Evolutionary conservation across 1,284 basidiomycete genomes (phyloP).

Genomic region (Schizophyllum commune): DNA sequence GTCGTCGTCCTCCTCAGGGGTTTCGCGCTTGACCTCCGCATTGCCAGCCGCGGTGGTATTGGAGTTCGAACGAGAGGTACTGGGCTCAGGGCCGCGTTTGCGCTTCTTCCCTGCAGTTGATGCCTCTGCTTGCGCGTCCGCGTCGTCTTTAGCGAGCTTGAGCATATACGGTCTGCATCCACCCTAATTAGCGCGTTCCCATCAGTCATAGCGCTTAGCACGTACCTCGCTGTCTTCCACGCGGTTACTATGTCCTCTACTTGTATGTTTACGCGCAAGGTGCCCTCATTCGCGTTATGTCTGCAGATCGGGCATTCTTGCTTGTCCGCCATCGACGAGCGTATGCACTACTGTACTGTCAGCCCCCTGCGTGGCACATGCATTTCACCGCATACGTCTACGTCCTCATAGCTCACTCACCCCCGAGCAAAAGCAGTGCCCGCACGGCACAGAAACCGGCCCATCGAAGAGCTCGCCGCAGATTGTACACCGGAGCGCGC

Average conservation of each 20-base stretch:
- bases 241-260: constrained; percentile 53
- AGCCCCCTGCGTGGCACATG: background rate
- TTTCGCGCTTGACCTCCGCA: constrained; percentile 5
- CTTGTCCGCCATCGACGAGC: constrained; percentile 45
- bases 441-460: constrained; percentile 62
- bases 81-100: constrained; percentile 17
- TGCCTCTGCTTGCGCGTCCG: constrained; percentile 4
- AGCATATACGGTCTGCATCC: constrained; percentile 26
- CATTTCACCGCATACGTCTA: background rate
- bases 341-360: constrained; percentile 44
- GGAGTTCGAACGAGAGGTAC: constrained; percentile 1
- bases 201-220: background rate
- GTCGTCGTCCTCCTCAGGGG: background rate
- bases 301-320: constrained; percentile 63
- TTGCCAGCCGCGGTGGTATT: constrained; percentile 11
- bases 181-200: too few relatives aligned
- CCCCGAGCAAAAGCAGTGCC: constrained; percentile 71
- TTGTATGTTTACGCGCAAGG: constrained; percentile 49
- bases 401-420: constrained; percentile 36
- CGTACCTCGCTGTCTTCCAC: constrained; percentile 61
- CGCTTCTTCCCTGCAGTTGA: constrained; percentile 19
- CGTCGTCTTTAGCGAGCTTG: constrained; percentile 26
- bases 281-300: constrained; percentile 43
- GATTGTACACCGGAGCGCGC: constrained; percentile 59
- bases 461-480: constrained; percentile 64